phyloP scores from a whole-genome alignment of 495 filamentous ascomycete species.

The Tuber brumale region DNA sequence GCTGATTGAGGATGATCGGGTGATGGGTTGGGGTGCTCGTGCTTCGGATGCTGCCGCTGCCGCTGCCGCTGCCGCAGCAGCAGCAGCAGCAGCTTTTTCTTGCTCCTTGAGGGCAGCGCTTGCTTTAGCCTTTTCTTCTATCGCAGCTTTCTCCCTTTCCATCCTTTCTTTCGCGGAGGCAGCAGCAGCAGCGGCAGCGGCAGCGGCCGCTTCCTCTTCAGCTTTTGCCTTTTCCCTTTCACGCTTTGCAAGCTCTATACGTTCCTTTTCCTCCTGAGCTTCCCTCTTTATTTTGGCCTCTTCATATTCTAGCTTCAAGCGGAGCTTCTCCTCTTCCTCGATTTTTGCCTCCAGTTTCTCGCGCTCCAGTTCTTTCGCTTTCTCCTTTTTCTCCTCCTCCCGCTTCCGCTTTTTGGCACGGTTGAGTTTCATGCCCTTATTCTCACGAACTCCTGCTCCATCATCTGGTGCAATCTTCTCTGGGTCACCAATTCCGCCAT shows the following conservation, averaged over 20 bases:
- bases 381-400: constrained; percentile 49
- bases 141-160: constrained; percentile 39
- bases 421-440: constrained; percentile 41
- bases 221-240: constrained; percentile 20
- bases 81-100: constrained; percentile 45
- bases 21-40: constrained; percentile 12
- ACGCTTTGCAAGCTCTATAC: constrained; percentile 19
- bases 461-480: constrained; percentile 39
- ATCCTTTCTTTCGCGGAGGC: constrained; percentile 33
- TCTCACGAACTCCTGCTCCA: constrained; percentile 35
- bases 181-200: constrained; percentile 30
- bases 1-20: constrained; percentile 40
- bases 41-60: constrained; percentile 45
- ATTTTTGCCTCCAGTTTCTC: constrained; percentile 26
- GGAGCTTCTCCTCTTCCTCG: constrained; percentile 19
- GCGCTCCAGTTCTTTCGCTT: constrained; percentile 33
- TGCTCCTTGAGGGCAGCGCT: constrained; percentile 43
- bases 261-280: constrained; percentile 31
- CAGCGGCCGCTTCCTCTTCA: constrained; percentile 30
- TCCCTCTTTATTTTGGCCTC: constrained; percentile 2
- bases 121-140: constrained; percentile 40
- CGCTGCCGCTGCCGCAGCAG: constrained; percentile 46
- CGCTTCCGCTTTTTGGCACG: constrained; percentile 53
- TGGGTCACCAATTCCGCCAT: constrained; percentile 41
- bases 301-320: constrained; percentile 1